These are phyloP conservation scores for Actinomortierella wolfii DNA, from an alignment of 371 early-diverging fungal species.

Conservation along the genomic window DNA sequence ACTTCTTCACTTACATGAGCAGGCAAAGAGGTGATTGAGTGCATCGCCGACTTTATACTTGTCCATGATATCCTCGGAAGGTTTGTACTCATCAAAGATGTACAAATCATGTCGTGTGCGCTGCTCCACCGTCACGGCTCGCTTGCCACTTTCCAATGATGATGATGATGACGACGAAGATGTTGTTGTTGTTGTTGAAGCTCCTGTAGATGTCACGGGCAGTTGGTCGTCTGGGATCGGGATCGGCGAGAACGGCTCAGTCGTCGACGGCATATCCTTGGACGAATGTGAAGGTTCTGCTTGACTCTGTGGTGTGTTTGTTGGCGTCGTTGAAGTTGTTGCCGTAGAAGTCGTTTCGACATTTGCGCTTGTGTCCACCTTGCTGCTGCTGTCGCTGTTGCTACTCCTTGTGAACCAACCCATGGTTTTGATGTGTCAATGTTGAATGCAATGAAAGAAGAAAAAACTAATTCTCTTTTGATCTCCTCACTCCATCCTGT, in stretches of 20 bases:
- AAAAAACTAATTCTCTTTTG: no score
- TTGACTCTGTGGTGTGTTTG: neutral
- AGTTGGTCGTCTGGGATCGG: neutral
- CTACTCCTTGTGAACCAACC: neutral
- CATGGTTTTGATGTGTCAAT: no score
- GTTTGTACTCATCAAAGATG: slow-evolving; percentile 30
- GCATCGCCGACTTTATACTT: slow-evolving; percentile 38
- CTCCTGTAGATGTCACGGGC: no score
- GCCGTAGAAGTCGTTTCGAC: neutral
- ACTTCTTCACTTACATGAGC: slow-evolving; percentile 33
- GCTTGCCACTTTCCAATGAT: no score
- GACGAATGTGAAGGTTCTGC: neutral
- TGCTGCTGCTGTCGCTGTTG: slow-evolving; percentile 6
- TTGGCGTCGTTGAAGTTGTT: neutral
- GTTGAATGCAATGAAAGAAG: no score
- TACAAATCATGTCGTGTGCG: no score
- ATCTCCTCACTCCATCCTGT: neutral
- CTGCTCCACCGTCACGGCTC: no score
- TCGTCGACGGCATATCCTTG: neutral
- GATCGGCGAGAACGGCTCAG: neutral
- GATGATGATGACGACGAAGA: no score
- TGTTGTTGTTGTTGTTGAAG: no score
- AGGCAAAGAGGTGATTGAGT: slow-evolving; percentile 28
- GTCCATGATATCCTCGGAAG: slow-evolving; percentile 25
- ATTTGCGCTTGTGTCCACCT: neutral